A percentile compares a stretch with the other conserved stretches of the same genome.
Evolutionary conservation across 106 monocot species (phyloP).

Genomic region (Chionographis japonica): DNA sequence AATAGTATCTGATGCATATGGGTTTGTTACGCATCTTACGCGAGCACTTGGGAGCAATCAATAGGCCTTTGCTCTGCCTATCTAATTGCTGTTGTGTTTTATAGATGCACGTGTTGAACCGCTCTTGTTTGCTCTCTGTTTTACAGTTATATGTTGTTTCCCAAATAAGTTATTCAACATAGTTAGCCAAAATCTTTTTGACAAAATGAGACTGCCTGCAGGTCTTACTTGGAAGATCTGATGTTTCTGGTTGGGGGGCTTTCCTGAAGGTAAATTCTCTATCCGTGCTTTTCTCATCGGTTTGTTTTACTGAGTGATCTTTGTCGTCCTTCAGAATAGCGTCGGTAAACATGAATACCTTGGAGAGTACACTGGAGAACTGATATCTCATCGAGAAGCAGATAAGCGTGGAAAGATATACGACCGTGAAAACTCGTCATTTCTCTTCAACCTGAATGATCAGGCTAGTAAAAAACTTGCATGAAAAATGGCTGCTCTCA

Average conservation of each 20-base stretch:
- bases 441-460: slow-evolving; percentile 97
- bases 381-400: slow-evolving; percentile 94
- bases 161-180: neutral
- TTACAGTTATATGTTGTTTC: neutral
- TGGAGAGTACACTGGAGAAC: slow-evolving; percentile 93
- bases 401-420: slow-evolving; percentile 99
- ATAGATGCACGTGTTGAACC: neutral
- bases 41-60: too few species aligned
- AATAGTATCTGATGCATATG: too few species aligned
- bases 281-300: neutral
- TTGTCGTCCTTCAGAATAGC: slow-evolving; percentile 55
- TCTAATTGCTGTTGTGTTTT: too few species aligned
- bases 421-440: slow-evolving; percentile 97
- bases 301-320: neutral
- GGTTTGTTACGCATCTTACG: too few species aligned
- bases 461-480: slow-evolving; percentile 33
- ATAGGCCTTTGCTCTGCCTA: too few species aligned
- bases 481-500: neutral
- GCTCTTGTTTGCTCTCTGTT: neutral
- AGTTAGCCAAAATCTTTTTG: neutral
- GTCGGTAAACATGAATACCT: slow-evolving; percentile 96
- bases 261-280: slow-evolving; percentile 70
- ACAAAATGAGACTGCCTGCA: slow-evolving; percentile 7
- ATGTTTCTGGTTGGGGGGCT: slow-evolving; percentile 99
- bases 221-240: slow-evolving; percentile 92